Evolutionary conservation across 768 basidiomycete genomes (phyloP), one percentile per base, ranked within the genome.

Genomic region (Pulveroboletus sp.): DNA sequence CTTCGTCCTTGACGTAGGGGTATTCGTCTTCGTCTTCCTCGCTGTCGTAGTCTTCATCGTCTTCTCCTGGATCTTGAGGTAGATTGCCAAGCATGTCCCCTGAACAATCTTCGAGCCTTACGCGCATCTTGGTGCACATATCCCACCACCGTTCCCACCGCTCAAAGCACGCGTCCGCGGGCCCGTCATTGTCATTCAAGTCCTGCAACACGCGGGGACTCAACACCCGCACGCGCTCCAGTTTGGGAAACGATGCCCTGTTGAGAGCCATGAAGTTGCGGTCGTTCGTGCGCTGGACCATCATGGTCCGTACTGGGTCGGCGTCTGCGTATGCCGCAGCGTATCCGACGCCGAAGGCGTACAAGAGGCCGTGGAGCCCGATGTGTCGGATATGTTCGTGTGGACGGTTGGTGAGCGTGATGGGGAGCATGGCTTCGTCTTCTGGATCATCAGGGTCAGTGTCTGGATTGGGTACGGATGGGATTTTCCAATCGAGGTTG

Each of bases 101-200:
- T 0, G 88, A 89, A 59, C 87, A 89, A 63, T 90, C 88, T 66
- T 90, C 86, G 43, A 90, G 61, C 36, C 82, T 65, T 5, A 89
- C 68, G 1, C 78, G 75, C 62, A 76, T 71, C 17, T 57, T 53
- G 1, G 68, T 53, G 53, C 79, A 84, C 56, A 67, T 71, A 13
- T 72, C 73, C 78, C 81, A 85, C 88, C 88, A 89, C 40, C 74
- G 69, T 55, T 82, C 80, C 81, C 86, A 89, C 26, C 87, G 69
- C 50, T 76, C 72, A 46, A 62, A 70, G 47, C 71, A 71, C 7
- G 35, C 29, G 13, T 65, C 71, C 51, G 63, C 51, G 61, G 86
- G 64, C 59, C 87, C 67, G 71, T 78, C 43, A 57, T 76, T 67
- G 16, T 69, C 65, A 43, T 88, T 82, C 46, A 90, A 65, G 41